A percentile compares a stretch with the other conserved stretches of the same genome.
Conservation (phyloP, 2,329 filamentous ascomycete genomes). For the Calycina herbarum region DNA sequence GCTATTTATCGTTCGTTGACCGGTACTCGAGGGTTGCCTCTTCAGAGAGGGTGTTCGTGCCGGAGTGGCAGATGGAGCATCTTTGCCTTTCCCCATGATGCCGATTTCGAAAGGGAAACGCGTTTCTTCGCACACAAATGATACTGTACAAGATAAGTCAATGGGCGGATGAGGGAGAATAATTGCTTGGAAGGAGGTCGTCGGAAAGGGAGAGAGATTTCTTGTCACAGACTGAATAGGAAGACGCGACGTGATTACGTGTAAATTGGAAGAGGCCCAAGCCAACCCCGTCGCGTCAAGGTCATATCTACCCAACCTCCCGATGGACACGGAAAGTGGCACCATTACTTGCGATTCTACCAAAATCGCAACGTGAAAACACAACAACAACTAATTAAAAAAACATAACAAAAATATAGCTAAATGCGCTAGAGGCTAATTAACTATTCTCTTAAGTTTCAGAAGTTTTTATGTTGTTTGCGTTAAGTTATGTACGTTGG, state of each 20-base stretch:
- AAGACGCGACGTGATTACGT: background rate
- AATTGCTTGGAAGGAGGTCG: background rate
- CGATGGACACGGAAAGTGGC: too few relatives aligned
- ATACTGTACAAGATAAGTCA: background rate
- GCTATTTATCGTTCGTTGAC: constrained; percentile 71
- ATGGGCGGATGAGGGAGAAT: background rate
- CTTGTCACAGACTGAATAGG: background rate
- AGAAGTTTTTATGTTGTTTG: too few relatives aligned
- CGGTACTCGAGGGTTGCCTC: constrained; percentile 36
- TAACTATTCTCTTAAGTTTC: too few relatives aligned
- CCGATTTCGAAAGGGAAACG: background rate
- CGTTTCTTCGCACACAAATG: background rate
- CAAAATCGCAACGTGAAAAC: too few relatives aligned
- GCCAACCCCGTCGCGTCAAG: too few relatives aligned
- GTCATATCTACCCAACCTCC: too few relatives aligned
- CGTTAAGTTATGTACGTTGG: too few relatives aligned
- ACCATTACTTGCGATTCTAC: too few relatives aligned
- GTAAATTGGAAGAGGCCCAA: too few relatives aligned
- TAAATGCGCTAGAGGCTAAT: too few relatives aligned
- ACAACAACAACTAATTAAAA: too few relatives aligned
- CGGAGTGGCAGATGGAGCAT: constrained; percentile 28
- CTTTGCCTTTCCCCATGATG: constrained; percentile 28
- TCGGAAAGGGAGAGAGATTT: background rate
- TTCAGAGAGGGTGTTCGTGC: constrained; percentile 33
- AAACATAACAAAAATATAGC: too few relatives aligned